A percentile compares a stretch with the other conserved stretches of the same genome.
These are phyloP conservation scores for Eucalyptus erythrocorys DNA, from an alignment of 345 rosid species.

Conservation along the genomic window DNA sequence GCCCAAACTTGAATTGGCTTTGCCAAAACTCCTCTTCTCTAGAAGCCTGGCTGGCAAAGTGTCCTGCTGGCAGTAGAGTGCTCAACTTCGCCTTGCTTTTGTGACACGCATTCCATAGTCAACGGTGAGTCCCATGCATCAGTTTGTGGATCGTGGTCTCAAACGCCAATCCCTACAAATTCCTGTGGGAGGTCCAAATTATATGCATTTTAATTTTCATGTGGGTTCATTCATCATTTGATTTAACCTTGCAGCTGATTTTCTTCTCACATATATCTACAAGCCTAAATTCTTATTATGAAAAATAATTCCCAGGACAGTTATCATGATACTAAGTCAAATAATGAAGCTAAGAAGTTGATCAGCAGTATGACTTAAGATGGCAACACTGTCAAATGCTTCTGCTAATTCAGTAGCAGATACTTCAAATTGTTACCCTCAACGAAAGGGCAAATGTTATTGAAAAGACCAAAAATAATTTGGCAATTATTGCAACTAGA, in stretches of 20 bases:
- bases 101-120: neutral
- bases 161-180: neutral
- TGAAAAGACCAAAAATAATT: neutral
- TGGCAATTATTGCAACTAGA: fast-evolving
- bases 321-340: neutral
- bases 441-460: neutral
- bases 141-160: neutral
- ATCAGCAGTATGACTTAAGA: neutral
- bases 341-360: neutral
- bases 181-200: neutral
- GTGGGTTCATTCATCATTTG: neutral
- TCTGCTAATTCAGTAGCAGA: neutral
- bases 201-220: neutral
- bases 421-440: neutral
- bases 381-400: neutral
- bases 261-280: neutral
- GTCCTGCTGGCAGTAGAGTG: too few relatives aligned
- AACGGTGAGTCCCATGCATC: neutral
- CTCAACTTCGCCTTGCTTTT: too few relatives aligned
- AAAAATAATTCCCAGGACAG: neutral
- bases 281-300: neutral
- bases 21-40: too few relatives aligned
- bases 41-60: too few relatives aligned
- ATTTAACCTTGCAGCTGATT: neutral
- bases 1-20: too few relatives aligned